Conservation (phyloP, 2,329 filamentous ascomycete genomes). For the Ascosphaera aggregata region DNA sequence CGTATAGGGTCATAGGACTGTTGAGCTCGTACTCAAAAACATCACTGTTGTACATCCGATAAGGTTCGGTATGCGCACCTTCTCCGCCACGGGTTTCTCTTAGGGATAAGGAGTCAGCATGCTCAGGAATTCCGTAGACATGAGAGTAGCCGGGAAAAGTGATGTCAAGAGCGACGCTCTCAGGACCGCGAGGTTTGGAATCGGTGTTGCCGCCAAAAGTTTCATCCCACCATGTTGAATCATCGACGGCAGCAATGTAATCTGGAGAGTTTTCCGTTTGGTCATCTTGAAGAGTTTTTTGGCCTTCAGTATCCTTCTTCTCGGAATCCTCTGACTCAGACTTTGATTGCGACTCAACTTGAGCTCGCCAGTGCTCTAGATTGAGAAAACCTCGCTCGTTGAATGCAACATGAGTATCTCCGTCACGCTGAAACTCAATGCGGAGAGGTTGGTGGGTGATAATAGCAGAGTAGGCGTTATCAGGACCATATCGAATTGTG, state of each 20-base stretch:
- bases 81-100: slow-evolving; percentile 73
- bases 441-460: slow-evolving; percentile 65
- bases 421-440: slow-evolving; percentile 70
- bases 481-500: slow-evolving; percentile 53
- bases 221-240: slow-evolving; percentile 97
- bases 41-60: slow-evolving; percentile 86
- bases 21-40: slow-evolving; percentile 96
- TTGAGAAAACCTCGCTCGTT: slow-evolving; percentile 84
- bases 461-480: slow-evolving; percentile 53
- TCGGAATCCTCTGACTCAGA: slow-evolving; percentile 19
- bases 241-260: slow-evolving; percentile 34
- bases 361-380: slow-evolving; percentile 83
- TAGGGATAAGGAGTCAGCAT: slow-evolving; percentile 67
- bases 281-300: slow-evolving; percentile 8
- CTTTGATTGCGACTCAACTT: slow-evolving; percentile 54
- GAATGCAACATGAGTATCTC: slow-evolving; percentile 58
- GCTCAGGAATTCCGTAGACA: slow-evolving; percentile 85
- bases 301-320: slow-evolving; percentile 12
- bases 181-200: slow-evolving; percentile 79
- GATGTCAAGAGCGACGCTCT: slow-evolving; percentile 79
- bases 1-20: slow-evolving; percentile 96
- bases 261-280: slow-evolving; percentile 9
- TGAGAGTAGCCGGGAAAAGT: slow-evolving; percentile 78
- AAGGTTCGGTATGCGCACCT: slow-evolving; percentile 69
- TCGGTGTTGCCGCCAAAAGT: slow-evolving; percentile 89